These are phyloP conservation scores for Cladosporium sphaerospermum DNA, from an alignment of 2,329 filamentous ascomycete genomes.

Conservation along the genomic window DNA sequence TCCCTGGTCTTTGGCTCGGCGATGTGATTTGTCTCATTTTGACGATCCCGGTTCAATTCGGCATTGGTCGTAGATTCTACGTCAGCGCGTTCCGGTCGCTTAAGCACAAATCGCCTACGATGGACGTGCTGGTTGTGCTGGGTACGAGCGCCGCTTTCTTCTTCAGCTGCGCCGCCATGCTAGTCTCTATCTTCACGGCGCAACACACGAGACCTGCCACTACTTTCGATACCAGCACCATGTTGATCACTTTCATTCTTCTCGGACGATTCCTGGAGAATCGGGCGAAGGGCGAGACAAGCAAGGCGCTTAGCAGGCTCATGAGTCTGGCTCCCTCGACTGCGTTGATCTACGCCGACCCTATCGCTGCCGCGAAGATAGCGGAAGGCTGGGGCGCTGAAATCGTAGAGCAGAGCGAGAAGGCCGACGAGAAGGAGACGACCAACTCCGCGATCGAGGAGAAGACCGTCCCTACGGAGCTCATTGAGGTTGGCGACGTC, in stretches of 20 bases:
- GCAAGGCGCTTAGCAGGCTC: constrained; percentile 81
- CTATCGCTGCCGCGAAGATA: constrained; percentile 85
- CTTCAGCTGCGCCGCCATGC: constrained; percentile 82
- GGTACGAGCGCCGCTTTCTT: constrained; percentile 95
- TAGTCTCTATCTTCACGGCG: constrained; percentile 67
- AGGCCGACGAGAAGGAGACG: constrained; percentile 31
- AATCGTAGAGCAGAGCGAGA: constrained; percentile 40
- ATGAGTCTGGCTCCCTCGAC: constrained; percentile 97
- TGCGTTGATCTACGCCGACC: constrained; percentile 92
- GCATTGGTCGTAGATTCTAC: constrained; percentile 92
- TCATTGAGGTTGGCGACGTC: constrained; percentile 89
- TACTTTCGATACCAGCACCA: constrained; percentile 95
- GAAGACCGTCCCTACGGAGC: constrained; percentile 81
- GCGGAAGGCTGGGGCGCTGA: constrained; percentile 65
- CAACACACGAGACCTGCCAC: constrained; percentile 78
- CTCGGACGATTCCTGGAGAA: constrained; percentile 91
- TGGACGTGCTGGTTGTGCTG: constrained; percentile 93
- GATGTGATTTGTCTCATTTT: constrained; percentile 77
- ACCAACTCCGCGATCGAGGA: constrained; percentile 67
- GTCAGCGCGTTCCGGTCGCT: constrained; percentile 87
- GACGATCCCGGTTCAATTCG: constrained; percentile 92
- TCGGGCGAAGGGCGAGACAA: constrained; percentile 90
- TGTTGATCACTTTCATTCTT: constrained; percentile 94
- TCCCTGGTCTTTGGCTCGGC: constrained; percentile 76
- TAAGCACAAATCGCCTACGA: constrained; percentile 85